Evolutionary conservation across 1,284 basidiomycete genomes (phyloP).

Genomic region (Macrocystidia cucumis): DNA sequence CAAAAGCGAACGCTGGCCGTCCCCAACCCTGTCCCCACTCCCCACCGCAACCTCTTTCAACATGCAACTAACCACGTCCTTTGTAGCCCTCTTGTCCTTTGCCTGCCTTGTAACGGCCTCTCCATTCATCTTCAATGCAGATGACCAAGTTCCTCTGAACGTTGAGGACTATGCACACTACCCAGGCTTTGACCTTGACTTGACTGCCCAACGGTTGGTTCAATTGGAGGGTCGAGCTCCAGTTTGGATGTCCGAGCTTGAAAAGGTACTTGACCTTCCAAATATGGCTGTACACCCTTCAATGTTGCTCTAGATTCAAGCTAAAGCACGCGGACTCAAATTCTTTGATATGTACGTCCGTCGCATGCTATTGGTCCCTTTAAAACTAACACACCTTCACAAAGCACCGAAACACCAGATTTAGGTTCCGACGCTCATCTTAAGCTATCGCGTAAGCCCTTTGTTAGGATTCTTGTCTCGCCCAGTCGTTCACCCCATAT

Average conservation of each 20-base stretch:
- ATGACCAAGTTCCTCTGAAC: slow-evolving; percentile 23
- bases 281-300: slow-evolving; percentile 8
- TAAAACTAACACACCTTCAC: slow-evolving; percentile 12
- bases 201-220: slow-evolving; percentile 67
- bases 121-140: slow-evolving; percentile 18
- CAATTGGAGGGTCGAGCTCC: slow-evolving; percentile 64
- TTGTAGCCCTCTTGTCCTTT: slow-evolving; percentile 30
- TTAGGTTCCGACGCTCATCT: slow-evolving; percentile 41
- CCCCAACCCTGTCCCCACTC: slow-evolving; percentile 4
- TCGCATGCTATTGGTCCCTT: slow-evolving; percentile 11
- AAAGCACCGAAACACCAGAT: slow-evolving; percentile 69
- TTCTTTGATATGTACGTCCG: slow-evolving; percentile 80
- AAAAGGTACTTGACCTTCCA: slow-evolving; percentile 53
- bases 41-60: slow-evolving; percentile 13
- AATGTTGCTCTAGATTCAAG: slow-evolving; percentile 51
- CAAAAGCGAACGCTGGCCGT: slow-evolving; percentile 1
- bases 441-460: too few relatives aligned
- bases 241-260: slow-evolving; percentile 75
- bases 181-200: slow-evolving; percentile 48
- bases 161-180: slow-evolving; percentile 17
- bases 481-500: slow-evolving; percentile 9
- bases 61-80: slow-evolving; percentile 52
- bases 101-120: slow-evolving; percentile 25
- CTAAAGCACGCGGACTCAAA: slow-evolving; percentile 65
- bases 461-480: too few relatives aligned